phyloP scores from a whole-genome alignment of 805 yeast species.

The Kodamaea laetipori region DNA sequence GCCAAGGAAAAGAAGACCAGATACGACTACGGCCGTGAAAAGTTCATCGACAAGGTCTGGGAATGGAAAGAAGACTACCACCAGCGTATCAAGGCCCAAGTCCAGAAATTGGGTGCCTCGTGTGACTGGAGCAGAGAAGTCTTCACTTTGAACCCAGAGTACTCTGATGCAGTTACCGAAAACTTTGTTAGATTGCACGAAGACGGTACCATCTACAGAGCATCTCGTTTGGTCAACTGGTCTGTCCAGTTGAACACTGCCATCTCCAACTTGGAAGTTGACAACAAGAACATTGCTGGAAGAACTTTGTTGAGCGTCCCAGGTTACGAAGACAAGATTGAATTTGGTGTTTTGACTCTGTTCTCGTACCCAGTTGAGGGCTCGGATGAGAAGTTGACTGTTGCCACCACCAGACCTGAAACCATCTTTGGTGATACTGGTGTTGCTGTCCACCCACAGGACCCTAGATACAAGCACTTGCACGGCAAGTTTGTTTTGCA shows the following conservation, averaged over 20 bases:
- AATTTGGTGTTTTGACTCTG: slow-evolving; percentile 96
- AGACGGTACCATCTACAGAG: slow-evolving; percentile 94
- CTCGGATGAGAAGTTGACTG: slow-evolving; percentile 82
- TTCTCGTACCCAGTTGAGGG: slow-evolving; percentile 88
- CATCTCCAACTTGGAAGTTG: slow-evolving; percentile 93
- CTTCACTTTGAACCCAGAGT: slow-evolving; percentile 82
- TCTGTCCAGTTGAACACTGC: slow-evolving; percentile 93
- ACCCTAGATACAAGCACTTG: slow-evolving; percentile 86
- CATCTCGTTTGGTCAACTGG: slow-evolving; percentile 93
- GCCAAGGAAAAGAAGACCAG: slow-evolving; percentile 84
- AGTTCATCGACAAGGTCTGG: slow-evolving; percentile 87
- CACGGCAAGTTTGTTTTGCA: slow-evolving; percentile 92
- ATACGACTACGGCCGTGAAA: slow-evolving; percentile 94
- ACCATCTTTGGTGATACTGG: slow-evolving; percentile 98
- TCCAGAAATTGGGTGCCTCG: slow-evolving; percentile 89
- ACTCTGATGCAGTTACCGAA: slow-evolving; percentile 80
- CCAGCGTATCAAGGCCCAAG: slow-evolving; percentile 77
- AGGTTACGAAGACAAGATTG: slow-evolving; percentile 84
- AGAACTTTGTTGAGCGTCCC: slow-evolving; percentile 83
- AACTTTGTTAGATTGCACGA: slow-evolving; percentile 91
- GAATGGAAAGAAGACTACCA: slow-evolving; percentile 98
- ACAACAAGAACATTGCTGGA: slow-evolving; percentile 84
- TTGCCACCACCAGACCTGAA: slow-evolving; percentile 99
- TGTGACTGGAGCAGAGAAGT: slow-evolving; percentile 96
- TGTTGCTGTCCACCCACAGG: slow-evolving; percentile 96